phyloP scores from a whole-genome alignment of 2,329 filamentous ascomycete genomes.

The Juglanconis sp. region DNA sequence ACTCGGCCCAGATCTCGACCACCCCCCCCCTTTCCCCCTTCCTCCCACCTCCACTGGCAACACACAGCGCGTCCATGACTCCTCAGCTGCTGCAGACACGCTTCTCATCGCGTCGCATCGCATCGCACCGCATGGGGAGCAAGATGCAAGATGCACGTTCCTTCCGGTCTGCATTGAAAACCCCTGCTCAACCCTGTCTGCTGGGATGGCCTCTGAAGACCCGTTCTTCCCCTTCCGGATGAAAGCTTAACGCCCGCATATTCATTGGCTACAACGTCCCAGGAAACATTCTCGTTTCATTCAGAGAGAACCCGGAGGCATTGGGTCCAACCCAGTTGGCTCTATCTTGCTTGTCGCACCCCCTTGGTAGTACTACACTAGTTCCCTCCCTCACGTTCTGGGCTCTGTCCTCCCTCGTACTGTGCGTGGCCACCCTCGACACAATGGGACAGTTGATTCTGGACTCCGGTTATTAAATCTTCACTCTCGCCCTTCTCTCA shows the following conservation, averaged over 20 bases:
- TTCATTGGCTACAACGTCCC: slow-evolving; percentile 11
- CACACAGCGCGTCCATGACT: slow-evolving; percentile 4
- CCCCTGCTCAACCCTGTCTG: slow-evolving; percentile 4
- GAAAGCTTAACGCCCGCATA: neutral
- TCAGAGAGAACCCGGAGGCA: neutral
- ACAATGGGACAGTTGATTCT: slow-evolving; percentile 6
- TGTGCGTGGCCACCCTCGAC: neutral
- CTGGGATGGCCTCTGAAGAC: slow-evolving; percentile 7
- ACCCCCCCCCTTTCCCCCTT: no score
- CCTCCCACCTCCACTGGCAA: slow-evolving; percentile 5
- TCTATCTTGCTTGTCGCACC: neutral
- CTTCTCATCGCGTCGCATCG: no score
- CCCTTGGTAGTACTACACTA: neutral
- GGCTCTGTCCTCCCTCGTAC: neutral
- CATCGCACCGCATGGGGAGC: no score
- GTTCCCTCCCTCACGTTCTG: neutral
- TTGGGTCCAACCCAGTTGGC: neutral
- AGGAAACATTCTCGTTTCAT: neutral
- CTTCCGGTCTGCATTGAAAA: slow-evolving; percentile 10
- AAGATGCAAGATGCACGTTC: slow-evolving; percentile 1
- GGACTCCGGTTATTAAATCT: slow-evolving; percentile 8
- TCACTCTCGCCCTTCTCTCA: slow-evolving; percentile 5
- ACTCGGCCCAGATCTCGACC: neutral
- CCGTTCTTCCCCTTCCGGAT: slow-evolving; percentile 7
- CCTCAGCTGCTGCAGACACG: no score